These are phyloP conservation scores for Blumeria graminis DNA, from an alignment of 2,329 filamentous ascomycete genomes.

Conservation along the genomic window DNA sequence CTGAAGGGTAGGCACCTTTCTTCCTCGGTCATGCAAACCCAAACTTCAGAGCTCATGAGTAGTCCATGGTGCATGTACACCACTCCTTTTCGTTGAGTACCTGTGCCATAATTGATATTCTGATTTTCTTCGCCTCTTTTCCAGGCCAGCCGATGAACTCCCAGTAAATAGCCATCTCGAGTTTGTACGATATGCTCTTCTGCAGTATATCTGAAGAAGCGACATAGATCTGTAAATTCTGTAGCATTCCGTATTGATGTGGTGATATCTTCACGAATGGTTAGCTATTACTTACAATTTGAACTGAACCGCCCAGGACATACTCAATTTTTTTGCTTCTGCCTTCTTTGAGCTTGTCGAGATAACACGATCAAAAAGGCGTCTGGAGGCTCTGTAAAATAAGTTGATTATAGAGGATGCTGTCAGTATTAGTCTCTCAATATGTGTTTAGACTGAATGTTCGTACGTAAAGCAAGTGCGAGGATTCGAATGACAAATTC, in stretches of 20 bases:
- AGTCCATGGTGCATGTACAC: slow-evolving; percentile 89
- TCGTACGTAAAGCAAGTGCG: slow-evolving; percentile 64
- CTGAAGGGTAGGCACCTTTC: slow-evolving; percentile 72
- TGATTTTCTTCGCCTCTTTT: slow-evolving; percentile 57
- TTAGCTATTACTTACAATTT: neutral
- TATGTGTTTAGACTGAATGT: neutral
- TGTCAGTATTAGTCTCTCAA: slow-evolving; percentile 14
- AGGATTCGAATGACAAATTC: slow-evolving; percentile 67
- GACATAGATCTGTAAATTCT: slow-evolving; percentile 88
- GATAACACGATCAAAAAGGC: slow-evolving; percentile 57
- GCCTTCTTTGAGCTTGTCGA: slow-evolving; percentile 44
- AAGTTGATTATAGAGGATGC: slow-evolving; percentile 59
- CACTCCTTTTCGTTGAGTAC: slow-evolving; percentile 54
- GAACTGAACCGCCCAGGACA: neutral
- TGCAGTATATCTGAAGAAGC: slow-evolving; percentile 70
- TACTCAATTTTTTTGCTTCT: slow-evolving; percentile 41
- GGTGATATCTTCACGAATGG: slow-evolving; percentile 29
- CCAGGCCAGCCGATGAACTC: slow-evolving; percentile 70
- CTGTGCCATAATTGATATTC: slow-evolving; percentile 47
- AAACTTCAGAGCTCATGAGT: slow-evolving; percentile 97
- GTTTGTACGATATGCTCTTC: slow-evolving; percentile 96
- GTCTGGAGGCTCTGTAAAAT: slow-evolving; percentile 60
- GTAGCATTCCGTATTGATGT: slow-evolving; percentile 61
- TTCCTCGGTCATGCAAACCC: slow-evolving; percentile 77
- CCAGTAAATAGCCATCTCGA: slow-evolving; percentile 76